Evolutionary conservation across 2,329 filamentous ascomycete species (phyloP).

Genomic region (Neurospora crassa): DNA sequence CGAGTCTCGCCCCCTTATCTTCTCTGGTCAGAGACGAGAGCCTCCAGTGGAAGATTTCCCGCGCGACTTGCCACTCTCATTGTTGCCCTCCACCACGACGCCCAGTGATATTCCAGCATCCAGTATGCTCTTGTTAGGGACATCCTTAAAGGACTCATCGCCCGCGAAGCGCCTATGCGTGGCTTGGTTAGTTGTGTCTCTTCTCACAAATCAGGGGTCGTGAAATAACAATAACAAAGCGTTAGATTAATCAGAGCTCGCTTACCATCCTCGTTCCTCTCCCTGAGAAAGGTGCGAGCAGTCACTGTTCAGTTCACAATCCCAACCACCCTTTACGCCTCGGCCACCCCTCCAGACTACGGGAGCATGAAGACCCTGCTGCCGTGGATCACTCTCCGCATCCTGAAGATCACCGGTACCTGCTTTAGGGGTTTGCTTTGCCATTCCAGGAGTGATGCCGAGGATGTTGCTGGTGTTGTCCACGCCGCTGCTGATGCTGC

Average conservation of each 20-base stretch:
- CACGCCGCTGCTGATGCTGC: not conserved
- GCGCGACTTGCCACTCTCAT: conserved; percentile 1
- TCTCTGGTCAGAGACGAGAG: conserved; percentile 4
- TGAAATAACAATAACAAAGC: not conserved
- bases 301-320: conserved; percentile 70
- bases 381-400: conserved; percentile 23
- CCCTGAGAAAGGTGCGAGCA: conserved; percentile 73
- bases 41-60: not conserved
- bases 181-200: not conserved
- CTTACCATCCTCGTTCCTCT: conserved; percentile 80
- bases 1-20: not conserved
- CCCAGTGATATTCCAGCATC: conserved; percentile 25
- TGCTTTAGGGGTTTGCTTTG: conserved; percentile 9
- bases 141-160: conserved; percentile 29
- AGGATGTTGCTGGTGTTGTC: not conserved
- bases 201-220: not conserved
- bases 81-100: conserved; percentile 23
- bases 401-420: conserved; percentile 20
- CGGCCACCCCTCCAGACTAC: conserved; percentile 44
- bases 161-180: conserved; percentile 28
- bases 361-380: conserved; percentile 20
- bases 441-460: not conserved
- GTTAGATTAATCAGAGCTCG: conserved; percentile 12
- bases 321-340: conserved; percentile 70
- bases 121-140: conserved; percentile 16